A percentile compares a stretch with the other conserved stretches of the same genome.
Conservation (phyloP, 768 basidiomycete species). For the Lentinula lateritia region DNA sequence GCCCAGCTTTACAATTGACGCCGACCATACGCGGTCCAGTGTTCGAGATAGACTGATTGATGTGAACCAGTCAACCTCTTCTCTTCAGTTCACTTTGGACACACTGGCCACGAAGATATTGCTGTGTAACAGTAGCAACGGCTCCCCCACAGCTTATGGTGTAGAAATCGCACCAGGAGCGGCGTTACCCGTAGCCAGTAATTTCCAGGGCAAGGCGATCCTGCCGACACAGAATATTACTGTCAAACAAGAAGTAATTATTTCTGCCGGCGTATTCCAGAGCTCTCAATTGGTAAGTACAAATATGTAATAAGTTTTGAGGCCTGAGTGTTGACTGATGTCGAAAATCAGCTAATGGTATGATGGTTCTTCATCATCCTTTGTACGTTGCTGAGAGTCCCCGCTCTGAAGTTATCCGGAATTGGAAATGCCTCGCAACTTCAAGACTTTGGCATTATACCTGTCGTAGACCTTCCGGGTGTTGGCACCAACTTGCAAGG, state of each 20-base stretch:
- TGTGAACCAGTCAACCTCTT: slow-evolving; percentile 11
- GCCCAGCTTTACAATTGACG: slow-evolving; percentile 18
- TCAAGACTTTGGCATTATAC: slow-evolving; percentile 16
- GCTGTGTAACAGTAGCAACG: slow-evolving; percentile 10
- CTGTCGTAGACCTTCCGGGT: slow-evolving; percentile 25
- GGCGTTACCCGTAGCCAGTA: slow-evolving; percentile 13
- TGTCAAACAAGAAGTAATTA: slow-evolving; percentile 15
- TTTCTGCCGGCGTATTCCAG: slow-evolving; percentile 17
- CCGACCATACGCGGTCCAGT: slow-evolving; percentile 19
- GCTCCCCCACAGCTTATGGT: slow-evolving; percentile 14
- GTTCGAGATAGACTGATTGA: slow-evolving; percentile 18
- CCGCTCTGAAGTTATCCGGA: slow-evolving; percentile 22
- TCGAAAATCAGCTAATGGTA: slow-evolving; percentile 9
- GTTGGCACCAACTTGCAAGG: slow-evolving; percentile 34
- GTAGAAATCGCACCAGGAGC: slow-evolving; percentile 14
- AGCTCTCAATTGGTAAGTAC: slow-evolving; percentile 15
- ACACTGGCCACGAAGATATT: slow-evolving; percentile 19
- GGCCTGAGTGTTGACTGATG: not conserved
- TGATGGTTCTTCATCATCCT: slow-evolving; percentile 13
- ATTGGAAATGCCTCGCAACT: slow-evolving; percentile 25
- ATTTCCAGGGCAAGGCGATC: slow-evolving; percentile 13
- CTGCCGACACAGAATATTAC: slow-evolving; percentile 10
- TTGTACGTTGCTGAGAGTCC: not conserved
- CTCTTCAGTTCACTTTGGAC: slow-evolving; percentile 16
- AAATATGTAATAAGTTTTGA: too few species aligned